Percentiles rank a stretch among this genome's conserved stretches.
Conservation (phyloP, 2,329 filamentous ascomycete species). For the Beauveria bassiana region DNA sequence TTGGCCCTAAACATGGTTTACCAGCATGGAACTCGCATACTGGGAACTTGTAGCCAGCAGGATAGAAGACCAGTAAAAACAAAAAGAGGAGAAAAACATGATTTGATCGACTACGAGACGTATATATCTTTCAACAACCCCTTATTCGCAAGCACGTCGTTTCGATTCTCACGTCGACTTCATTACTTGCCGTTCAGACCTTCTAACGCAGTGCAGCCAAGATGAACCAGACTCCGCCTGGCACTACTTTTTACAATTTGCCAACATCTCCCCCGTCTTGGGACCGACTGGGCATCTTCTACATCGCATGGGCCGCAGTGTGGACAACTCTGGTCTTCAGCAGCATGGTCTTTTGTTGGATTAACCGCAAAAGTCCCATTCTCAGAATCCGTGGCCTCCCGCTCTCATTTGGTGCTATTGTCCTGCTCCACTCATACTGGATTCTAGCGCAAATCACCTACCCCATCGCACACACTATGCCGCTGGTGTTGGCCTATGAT, state of each 20-base stretch:
- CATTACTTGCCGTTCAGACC: not conserved
- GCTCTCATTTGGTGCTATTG: slow-evolving; percentile 29
- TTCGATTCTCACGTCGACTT: not conserved
- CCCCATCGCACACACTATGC: slow-evolving; percentile 34
- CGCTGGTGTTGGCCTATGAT: slow-evolving; percentile 33
- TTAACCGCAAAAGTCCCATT: slow-evolving; percentile 26
- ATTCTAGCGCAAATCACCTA: slow-evolving; percentile 34
- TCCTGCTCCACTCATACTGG: slow-evolving; percentile 31
- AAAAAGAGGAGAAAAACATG: not conserved
- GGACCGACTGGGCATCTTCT: slow-evolving; percentile 24
- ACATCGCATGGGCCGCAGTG: slow-evolving; percentile 19
- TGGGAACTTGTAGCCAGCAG: too few relatives aligned
- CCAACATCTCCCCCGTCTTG: slow-evolving; percentile 19
- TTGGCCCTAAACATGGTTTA: not conserved
- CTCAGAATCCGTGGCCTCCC: slow-evolving; percentile 31
- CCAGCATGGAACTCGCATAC: not conserved
- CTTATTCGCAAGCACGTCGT: too few relatives aligned
- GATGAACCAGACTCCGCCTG: slow-evolving; percentile 8
- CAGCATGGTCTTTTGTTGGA: slow-evolving; percentile 27
- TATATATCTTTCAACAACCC: not conserved
- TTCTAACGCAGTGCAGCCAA: not conserved
- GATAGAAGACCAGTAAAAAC: not conserved
- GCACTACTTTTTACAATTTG: slow-evolving; percentile 23
- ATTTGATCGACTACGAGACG: too few relatives aligned
- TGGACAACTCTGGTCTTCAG: slow-evolving; percentile 25